Evolutionary conservation across 2,329 filamentous ascomycete genomes (phyloP), one percentile per base, ranked within the genome.

Genomic region (Lachnellula occidentalis): DNA sequence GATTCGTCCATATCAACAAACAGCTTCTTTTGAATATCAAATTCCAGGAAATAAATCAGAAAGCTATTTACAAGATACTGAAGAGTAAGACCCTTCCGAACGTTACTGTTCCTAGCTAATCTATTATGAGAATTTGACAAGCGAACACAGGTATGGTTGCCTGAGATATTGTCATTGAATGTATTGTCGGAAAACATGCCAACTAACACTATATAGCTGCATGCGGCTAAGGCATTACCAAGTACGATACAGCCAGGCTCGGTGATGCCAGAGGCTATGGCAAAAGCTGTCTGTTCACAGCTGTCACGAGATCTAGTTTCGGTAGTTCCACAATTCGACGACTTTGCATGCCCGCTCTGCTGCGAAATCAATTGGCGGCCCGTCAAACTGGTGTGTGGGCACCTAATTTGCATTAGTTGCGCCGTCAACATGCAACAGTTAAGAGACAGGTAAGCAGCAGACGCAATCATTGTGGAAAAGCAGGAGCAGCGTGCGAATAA

Each of bases 351-450:
- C 64, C 89, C 90, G 1, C 83, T 94, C 56, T 94, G 90, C 72
- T 85, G 86, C 63, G 81, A 80, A 43, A 82, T 95, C 55, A 83
- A 86, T n/a, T 94, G 87, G 76, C 82, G 88, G 62, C 90, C 90
- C 0, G 82, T 95, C n/a, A 81, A 85, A 22, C 76, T 95, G 34
- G 78, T 79, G 14, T 95, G 90, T 69, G 74, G 79, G 27, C 89
- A 94, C 61, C 74, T 92, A 14, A 92, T 92, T 66, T 95, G 90
- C 72, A 92, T 94, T 54, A 79, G 88, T 2, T 95, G 90, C 67
- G 78, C 92, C 48, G 84, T 95, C 58, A 83, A 88, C 63, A 82
- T 95, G 73, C 90, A 94, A 68, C 82, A 83, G 45, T 80, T 82
- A 37, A 77, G 78, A 56, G 83, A 87, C 66, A 78, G 79, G 37